Percentiles rank a stretch among this genome's conserved stretches.
Evolutionary conservation across 441 rosid genomes (phyloP).

Genomic region (Euphorbia schlechtendalii): DNA sequence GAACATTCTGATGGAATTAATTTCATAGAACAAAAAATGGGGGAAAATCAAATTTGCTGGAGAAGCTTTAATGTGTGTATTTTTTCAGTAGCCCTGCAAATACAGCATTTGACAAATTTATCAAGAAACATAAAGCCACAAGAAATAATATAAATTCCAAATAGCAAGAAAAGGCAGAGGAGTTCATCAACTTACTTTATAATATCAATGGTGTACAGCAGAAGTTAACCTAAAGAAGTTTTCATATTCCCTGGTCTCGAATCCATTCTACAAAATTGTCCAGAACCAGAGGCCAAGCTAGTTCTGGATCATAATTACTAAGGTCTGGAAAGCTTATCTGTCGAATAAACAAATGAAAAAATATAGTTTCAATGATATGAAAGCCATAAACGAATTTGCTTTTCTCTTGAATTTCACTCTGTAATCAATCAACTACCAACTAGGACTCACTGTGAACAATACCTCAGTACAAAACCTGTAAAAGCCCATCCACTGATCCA

Average conservation of each 20-base stretch:
- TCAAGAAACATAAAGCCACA: neutral
- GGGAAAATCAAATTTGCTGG: neutral
- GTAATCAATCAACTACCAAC: neutral
- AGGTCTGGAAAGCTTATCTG: slow-evolving; percentile 56
- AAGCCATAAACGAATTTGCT: too few relatives aligned
- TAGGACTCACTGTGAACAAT: neutral
- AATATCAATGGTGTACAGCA: slow-evolving; percentile 35
- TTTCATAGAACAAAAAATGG: neutral
- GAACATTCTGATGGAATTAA: neutral
- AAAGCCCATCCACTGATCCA: slow-evolving; percentile 57
- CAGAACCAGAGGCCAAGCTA: slow-evolving; percentile 59
- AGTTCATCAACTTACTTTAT: slow-evolving; percentile 32
- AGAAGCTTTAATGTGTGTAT: slow-evolving; percentile 22
- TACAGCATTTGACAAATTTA: slow-evolving; percentile 10
- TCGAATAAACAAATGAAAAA: too few relatives aligned
- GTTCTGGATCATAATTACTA: slow-evolving; percentile 38
- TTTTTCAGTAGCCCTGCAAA: slow-evolving; percentile 40
- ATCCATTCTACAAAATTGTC: slow-evolving; percentile 60
- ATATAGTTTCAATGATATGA: too few relatives aligned
- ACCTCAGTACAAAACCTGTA: slow-evolving; percentile 60
- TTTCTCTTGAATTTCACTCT: neutral
- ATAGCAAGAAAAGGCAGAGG: neutral
- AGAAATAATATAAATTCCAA: slow-evolving; percentile 7
- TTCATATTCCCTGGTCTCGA: slow-evolving; percentile 54
- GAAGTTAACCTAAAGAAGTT: slow-evolving; percentile 10